Evolutionary conservation across 2,329 filamentous ascomycete species (phyloP).

Genomic region (Ceratocystis destructans): DNA sequence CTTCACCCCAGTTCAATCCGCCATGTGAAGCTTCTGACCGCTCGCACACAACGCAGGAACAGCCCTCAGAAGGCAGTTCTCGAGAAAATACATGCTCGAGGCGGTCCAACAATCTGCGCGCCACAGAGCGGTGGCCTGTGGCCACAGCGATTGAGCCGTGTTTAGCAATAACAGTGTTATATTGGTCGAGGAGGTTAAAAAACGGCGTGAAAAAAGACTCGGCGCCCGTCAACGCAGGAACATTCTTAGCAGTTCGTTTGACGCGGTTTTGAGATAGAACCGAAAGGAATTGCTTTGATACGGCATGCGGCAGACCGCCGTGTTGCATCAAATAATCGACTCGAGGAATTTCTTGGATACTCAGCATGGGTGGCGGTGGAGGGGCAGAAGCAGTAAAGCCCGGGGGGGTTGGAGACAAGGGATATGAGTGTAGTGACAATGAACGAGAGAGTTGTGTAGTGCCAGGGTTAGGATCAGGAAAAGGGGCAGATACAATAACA

Average conservation of each 20-base stretch:
- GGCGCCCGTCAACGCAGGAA: constrained; percentile 51
- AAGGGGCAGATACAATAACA: constrained; percentile 1
- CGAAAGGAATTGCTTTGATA: constrained; percentile 61
- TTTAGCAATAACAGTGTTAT: constrained; percentile 63
- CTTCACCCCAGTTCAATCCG: constrained; percentile 88
- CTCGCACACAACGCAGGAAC: constrained; percentile 72
- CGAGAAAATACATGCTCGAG: constrained; percentile 89
- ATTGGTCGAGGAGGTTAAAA: constrained; percentile 72
- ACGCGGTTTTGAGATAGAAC: constrained; percentile 38
- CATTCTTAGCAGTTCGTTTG: constrained; percentile 45
- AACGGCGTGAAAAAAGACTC: constrained; percentile 70
- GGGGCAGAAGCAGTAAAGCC: constrained; percentile 41
- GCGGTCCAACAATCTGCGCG: constrained; percentile 73
- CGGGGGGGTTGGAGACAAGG: constrained; percentile 25
- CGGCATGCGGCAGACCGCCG: constrained; percentile 59
- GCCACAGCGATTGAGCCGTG: constrained; percentile 88
- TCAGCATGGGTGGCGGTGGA: constrained; percentile 63
- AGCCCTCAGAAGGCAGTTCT: constrained; percentile 78
- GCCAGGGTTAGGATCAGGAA: background rate
- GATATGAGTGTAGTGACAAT: constrained; percentile 19
- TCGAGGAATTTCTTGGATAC: constrained; percentile 56
- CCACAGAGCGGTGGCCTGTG: constrained; percentile 90
- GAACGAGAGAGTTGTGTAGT: constrained; percentile 22
- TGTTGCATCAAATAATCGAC: constrained; percentile 89
- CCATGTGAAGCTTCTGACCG: constrained; percentile 45